Evolutionary conservation across 805 yeast species (phyloP), one percentile per base, ranked within the genome.

Genomic region (Spathaspora passalidarum): DNA sequence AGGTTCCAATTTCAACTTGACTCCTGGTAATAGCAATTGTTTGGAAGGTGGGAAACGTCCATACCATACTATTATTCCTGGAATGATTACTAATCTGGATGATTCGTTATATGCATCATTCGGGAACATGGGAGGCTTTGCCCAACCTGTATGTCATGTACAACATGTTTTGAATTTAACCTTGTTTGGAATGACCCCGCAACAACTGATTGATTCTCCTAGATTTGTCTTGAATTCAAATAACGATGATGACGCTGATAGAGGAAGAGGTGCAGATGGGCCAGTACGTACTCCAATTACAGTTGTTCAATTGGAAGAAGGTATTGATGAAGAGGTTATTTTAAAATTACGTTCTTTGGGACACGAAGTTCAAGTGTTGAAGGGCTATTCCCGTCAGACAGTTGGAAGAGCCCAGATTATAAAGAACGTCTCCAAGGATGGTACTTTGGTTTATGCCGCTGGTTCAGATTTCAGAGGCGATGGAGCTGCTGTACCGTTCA

Each of bases 381-480:
- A 45, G 1, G 86, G 80, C 2, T 56, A 59, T 48, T 65, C 47
- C 0, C 68, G 86, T 54, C 58, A 63, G 14, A 54, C 65, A 2
- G 79, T 80, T 62, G 90, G 90, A 2, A 67, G 91, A 47, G 92
- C 91, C 4, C 96, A 88, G 60, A 77, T 88, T 41, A 85, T 87
- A 47, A 74, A 72, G 56, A 76, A 71, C 45, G 73, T 66, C 13
- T 59, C 69, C 1, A 59, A 63, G n/a, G 55, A 64, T 20, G 79
- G 76, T 2, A 53, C 57, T 11, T 61, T 76, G 32, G 73, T 82
- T 2, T 83, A 79, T 59, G 69, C 83, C 34, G 95, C 80, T 9
- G 96, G 95, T 1, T 79, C 86, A 45, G 96, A 87, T 53, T 76
- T 72, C n/a, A 73, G 96, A 44, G 95, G 91, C n/a, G 96, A 87